Base-by-base conservation (phyloP, 345 rosid species). In the Syzygium grande region DNA sequence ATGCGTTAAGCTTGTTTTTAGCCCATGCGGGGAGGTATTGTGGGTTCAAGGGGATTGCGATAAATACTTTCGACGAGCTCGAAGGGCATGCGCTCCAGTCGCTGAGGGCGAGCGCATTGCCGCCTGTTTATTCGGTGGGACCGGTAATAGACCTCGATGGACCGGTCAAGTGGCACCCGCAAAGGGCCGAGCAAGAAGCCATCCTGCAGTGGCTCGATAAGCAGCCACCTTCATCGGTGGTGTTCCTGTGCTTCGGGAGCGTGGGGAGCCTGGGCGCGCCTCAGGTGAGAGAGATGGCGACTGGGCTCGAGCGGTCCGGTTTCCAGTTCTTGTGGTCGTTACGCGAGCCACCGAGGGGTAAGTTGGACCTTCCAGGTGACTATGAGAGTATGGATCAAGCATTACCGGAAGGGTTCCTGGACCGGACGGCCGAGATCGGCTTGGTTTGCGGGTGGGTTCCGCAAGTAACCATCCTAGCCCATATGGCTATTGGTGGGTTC, bases 201-300 rank as follows among this genome's bases (percentile, higher is more conserved):
- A 84, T 90, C 25, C 13, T 87, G 84, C 34, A 49, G 52, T 92
- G 93, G 93, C 89, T 91, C 9, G 92, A 91, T 25, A 41, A 85
- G 49, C 93, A 91, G 80, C 90, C 93, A 1, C 54, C 84, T 5
- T 88, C 87, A 12, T 88, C 92, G 4, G 91, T 91, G 6, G 90
- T 89, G 73, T 68, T 91, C 87, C 78, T 90, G 84, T 91, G 93
- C 88, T 91, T 90, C 5, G 93, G 93, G 7, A 91, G 91, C 85
- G 46, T 84, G 90, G 92, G 91, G 51, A 86, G 90, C 78, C 77
- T 91, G 55, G 65, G 53, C 14, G 84, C 22, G 22, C 80, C 65
- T 52, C 92, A 89, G 55, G n/a, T 16, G n/a, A 61, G 51, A 56
- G 90, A 91, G 84, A 91, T 89, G 23, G 92, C 90, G 17, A 5